phyloP scores from a whole-genome alignment of 108 stramenopile genomes.

The Cyclotella cryptica region DNA sequence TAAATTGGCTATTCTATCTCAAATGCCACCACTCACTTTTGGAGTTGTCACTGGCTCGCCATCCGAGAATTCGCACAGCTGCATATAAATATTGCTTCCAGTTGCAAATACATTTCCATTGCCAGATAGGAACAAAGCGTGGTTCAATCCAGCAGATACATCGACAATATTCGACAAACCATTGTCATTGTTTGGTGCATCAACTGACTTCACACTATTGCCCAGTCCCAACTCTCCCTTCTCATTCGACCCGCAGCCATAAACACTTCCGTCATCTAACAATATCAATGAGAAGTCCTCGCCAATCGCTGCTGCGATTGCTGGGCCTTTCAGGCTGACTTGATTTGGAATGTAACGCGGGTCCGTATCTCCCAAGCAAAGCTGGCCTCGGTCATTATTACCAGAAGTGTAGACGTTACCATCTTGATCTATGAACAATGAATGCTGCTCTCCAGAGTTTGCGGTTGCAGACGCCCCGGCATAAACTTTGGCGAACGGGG shows the following conservation, averaged over 20 bases:
- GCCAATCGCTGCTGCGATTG: constrained; percentile 36
- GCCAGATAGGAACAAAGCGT: constrained; percentile 25
- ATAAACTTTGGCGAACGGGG: constrained; percentile 19
- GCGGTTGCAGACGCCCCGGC: constrained; percentile 25
- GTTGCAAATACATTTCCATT: constrained; percentile 33
- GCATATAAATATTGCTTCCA: constrained; percentile 51
- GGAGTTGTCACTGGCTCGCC: constrained; percentile 26
- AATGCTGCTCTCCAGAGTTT: constrained; percentile 36
- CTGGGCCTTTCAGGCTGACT: constrained; percentile 15
- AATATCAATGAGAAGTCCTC: constrained; percentile 44
- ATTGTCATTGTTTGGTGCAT: constrained; percentile 24
- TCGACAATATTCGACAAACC: constrained; percentile 25
- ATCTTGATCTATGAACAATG: constrained; percentile 24
- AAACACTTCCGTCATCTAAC: constrained; percentile 37
- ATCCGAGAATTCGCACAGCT: constrained; percentile 51
- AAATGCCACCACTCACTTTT: constrained; percentile 13
- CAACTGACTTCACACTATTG: constrained; percentile 7
- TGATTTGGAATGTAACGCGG: constrained; percentile 15
- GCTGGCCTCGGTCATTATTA: constrained; percentile 25
- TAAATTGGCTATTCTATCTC: too few relatives aligned
- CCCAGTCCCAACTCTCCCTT: constrained; percentile 56
- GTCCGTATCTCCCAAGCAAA: constrained; percentile 27
- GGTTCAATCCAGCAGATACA: constrained; percentile 49
- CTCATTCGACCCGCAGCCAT: constrained; percentile 50
- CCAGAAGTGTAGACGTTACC: constrained; percentile 34